Percentiles rank a stretch among this genome's conserved stretches.
These are phyloP conservation scores for Acanthamoeba sp. DNA, from an alignment of 208 protist genomes.

Conservation along the genomic window DNA sequence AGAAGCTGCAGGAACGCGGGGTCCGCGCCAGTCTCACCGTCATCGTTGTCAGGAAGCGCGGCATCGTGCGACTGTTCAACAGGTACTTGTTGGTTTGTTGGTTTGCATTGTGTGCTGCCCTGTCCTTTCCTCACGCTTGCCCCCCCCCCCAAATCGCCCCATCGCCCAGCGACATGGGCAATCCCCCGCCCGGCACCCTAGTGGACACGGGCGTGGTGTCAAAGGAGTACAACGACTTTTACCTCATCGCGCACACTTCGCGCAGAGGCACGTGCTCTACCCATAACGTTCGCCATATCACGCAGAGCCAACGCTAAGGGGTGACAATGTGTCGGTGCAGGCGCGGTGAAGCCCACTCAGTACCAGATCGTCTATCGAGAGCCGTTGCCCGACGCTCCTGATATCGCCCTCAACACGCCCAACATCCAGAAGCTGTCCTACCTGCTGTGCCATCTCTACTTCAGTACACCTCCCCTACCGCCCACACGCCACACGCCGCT, in stretches of 20 bases:
- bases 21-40: background rate
- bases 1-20: background rate
- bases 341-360: conserved; percentile 20
- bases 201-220: background rate
- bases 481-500: background rate
- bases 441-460: conserved; percentile 45
- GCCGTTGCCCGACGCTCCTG: background rate
- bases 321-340: background rate
- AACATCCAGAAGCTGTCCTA: conserved; percentile 1
- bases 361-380: conserved; percentile 22
- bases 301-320: background rate
- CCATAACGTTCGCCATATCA: background rate
- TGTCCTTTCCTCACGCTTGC: background rate
- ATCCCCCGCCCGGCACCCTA: background rate
- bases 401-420: background rate
- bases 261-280: background rate
- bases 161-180: background rate
- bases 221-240: background rate
- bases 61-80: background rate
- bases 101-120: background rate
- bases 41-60: background rate
- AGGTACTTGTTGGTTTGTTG: background rate
- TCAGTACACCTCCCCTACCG: background rate
- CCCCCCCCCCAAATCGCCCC: background rate
- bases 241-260: background rate